Conservation (phyloP, 129 eudicot genomes). For the Chrysanthemum makinoi region DNA sequence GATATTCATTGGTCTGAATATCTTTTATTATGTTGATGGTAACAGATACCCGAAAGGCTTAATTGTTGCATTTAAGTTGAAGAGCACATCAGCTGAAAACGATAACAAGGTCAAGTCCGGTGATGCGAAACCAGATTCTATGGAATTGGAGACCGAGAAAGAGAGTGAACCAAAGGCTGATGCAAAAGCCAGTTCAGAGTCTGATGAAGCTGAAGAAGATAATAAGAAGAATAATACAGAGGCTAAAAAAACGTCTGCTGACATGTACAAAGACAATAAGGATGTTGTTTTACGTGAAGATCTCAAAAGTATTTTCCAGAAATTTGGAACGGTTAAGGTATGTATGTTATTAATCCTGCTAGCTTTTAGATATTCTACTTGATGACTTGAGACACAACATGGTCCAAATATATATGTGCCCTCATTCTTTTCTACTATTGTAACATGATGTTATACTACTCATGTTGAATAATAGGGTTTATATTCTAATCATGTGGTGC, state of each 20-base stretch:
- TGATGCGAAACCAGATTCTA: slow-evolving; percentile 31
- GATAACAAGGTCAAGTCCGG: slow-evolving; percentile 23
- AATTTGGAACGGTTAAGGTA: slow-evolving; percentile 91
- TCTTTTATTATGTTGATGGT: slow-evolving; percentile 11
- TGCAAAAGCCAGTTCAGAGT: slow-evolving; percentile 36
- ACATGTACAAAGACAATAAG: slow-evolving; percentile 61
- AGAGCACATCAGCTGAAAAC: slow-evolving; percentile 36
- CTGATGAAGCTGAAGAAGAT: slow-evolving; percentile 43
- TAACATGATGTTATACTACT: background rate
- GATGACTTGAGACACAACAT: no score
- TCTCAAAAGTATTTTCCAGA: slow-evolving; percentile 65
- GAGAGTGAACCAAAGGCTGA: slow-evolving; percentile 40
- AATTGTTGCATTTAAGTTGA: slow-evolving; percentile 76
- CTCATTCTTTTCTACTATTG: background rate
- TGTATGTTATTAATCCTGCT: background rate
- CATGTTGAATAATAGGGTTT: background rate
- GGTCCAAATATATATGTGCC: no score
- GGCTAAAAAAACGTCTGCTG: slow-evolving; percentile 34
- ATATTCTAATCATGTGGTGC: background rate
- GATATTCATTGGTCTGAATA: background rate
- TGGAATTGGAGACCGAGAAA: slow-evolving; percentile 24
- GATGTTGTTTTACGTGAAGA: slow-evolving; percentile 89
- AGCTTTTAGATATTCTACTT: no score
- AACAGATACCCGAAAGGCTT: slow-evolving; percentile 82
- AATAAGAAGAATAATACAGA: slow-evolving; percentile 30